Evolutionary conservation across 495 filamentous ascomycete genomes (phyloP), one percentile per base, ranked within the genome.

Genomic region (Penicillium pulvis): DNA sequence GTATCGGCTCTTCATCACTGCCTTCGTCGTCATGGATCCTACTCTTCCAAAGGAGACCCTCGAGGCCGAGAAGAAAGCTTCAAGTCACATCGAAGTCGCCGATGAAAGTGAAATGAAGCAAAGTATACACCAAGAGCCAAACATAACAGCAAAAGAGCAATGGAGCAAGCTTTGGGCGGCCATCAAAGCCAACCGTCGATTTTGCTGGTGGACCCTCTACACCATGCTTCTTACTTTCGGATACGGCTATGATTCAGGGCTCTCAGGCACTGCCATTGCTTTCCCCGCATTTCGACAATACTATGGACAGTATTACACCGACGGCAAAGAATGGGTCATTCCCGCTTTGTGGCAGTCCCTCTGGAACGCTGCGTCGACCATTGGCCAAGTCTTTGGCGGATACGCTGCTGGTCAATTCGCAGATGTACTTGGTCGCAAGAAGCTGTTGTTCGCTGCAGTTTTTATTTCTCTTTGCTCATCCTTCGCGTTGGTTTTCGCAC

Each of bases 181-280:
- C 5, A 58, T 60, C 14, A 23, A 16, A 6, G 36, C 58, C 12
- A 52, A 60, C 1, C 55, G 55, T 16, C 44, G 46, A 46, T 60
- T 55, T 19, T 60, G 58, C 39, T 36, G 17, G 26, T 60, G 58
- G 58, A 55, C 58, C 5, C 24, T 60, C 9, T 60, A 55, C 26
- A 60, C 52, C n/a, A 60, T 60, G 52, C 58, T 60, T 51, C 58
- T 60, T 28, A 52, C 55, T 2, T 60, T 60, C 30, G 55, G 58
- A 26, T 60, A 52, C 44, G 58, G 58, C 10, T 60, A 60, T 19
- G 58, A 60, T 33, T 33, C 58, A 24, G 50, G 50, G 24, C 47
- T 60, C 2, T 60, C 58, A 14, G 58, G 58, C 1, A 24, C 55
- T 4, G 58, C 58, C 46, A 60, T 60, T 39, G 58, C 58, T 2